A percentile compares a stretch with the other conserved stretches of the same genome.
Conservation (phyloP, 2,329 filamentous ascomycete genomes). For the Erysiphe pulchra region DNA sequence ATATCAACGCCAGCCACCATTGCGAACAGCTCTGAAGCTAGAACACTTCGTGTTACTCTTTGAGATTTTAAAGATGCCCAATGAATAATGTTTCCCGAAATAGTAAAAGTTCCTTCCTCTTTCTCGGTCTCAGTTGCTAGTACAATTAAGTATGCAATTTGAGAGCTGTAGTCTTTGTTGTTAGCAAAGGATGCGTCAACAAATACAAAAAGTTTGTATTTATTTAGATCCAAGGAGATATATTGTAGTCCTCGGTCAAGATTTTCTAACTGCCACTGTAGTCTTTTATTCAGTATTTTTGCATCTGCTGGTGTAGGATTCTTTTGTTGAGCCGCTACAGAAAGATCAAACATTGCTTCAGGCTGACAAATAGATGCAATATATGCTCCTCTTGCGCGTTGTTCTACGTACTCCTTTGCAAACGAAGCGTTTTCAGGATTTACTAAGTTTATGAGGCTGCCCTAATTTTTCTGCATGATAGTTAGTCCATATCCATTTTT, state of each 20-base stretch:
- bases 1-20: background rate
- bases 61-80: background rate
- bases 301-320: background rate
- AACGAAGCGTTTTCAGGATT: too few species aligned
- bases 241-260: background rate
- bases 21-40: background rate
- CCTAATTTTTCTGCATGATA: too few species aligned
- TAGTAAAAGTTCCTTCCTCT: background rate
- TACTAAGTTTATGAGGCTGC: too few species aligned
- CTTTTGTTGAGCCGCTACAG: background rate
- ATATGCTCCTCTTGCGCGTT: too few species aligned
- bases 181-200: background rate
- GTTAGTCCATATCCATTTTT: too few species aligned
- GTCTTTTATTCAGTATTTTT: background rate
- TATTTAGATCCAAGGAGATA: background rate
- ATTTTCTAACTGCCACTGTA: background rate
- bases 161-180: background rate
- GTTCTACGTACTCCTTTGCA: too few species aligned
- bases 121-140: background rate
- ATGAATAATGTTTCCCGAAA: background rate
- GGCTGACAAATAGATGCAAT: too few species aligned
- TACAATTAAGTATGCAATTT: background rate
- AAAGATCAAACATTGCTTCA: background rate
- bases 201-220: background rate
- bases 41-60: background rate